These are phyloP conservation scores for Sporothrix mexicana DNA, from an alignment of 2,329 filamentous ascomycete genomes.

Conservation along the genomic window DNA sequence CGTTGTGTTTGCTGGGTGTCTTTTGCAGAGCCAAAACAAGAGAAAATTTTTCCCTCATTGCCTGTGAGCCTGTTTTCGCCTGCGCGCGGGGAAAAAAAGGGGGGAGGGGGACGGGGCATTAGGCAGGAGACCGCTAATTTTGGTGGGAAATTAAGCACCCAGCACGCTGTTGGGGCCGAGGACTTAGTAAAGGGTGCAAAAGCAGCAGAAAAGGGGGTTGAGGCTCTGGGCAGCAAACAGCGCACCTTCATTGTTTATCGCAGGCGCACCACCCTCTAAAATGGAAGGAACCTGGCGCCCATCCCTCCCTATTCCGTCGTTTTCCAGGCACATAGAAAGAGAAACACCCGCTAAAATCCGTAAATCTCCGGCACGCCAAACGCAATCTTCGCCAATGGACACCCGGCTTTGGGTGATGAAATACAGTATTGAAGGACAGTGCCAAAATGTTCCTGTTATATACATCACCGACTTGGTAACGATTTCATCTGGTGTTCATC, in stretches of 20 bases:
- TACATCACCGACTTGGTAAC: background rate
- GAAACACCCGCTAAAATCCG: background rate
- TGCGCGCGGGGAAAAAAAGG: conserved; percentile 30
- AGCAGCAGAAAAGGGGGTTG: background rate
- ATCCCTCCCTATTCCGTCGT: conserved; percentile 20
- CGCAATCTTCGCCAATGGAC: background rate
- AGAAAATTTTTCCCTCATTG: conserved; percentile 29
- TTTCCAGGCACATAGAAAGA: conserved; percentile 16
- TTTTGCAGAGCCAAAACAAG: conserved; percentile 23
- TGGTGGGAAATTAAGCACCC: conserved; percentile 14
- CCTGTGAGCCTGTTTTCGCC: conserved; percentile 1
- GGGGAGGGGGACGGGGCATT: background rate
- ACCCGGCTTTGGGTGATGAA: background rate
- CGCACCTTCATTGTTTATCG: conserved; percentile 8
- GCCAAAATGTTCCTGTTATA: background rate
- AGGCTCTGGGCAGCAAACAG: background rate
- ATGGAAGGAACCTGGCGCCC: conserved; percentile 18
- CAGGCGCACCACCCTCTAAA: conserved; percentile 9
- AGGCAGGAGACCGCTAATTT: background rate
- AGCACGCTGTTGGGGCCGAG: background rate
- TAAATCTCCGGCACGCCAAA: no score
- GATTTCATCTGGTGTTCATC: background rate
- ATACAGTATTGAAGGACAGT: conserved; percentile 3
- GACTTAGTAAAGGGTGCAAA: no score
- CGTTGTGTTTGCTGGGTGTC: conserved; percentile 16